These are phyloP conservation scores for Onygenales sp. DNA, from an alignment of 2,329 filamentous ascomycete genomes.

Conservation along the genomic window DNA sequence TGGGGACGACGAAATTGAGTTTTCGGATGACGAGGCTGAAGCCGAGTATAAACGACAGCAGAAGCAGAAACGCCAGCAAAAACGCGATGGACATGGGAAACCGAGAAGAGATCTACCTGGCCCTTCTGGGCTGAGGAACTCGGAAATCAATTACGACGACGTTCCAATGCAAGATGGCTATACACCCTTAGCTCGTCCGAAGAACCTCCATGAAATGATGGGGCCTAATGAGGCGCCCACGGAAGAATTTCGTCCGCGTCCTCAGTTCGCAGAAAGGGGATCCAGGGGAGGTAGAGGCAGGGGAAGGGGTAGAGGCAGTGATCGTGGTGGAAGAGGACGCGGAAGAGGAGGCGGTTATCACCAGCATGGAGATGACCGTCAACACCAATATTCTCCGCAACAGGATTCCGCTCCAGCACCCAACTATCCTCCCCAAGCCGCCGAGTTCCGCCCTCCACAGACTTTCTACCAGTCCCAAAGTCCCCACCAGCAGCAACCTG, in stretches of 20 bases:
- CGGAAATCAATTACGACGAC: conserved; percentile 58
- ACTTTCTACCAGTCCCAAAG: conserved; percentile 17
- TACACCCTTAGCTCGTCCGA: conserved; percentile 59
- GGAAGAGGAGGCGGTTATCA: conserved; percentile 26
- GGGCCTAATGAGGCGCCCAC: conserved; percentile 27
- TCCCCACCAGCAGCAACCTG: conserved; percentile 16
- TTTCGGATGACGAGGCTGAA: conserved; percentile 94
- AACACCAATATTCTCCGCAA: neutral
- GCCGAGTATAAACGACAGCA: conserved; percentile 63
- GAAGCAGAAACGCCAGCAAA: conserved; percentile 56
- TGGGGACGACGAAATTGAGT: conserved; percentile 77
- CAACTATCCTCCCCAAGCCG: neutral
- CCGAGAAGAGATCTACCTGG: conserved; percentile 24
- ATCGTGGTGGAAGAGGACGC: conserved; percentile 17
- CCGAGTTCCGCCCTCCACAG: neutral
- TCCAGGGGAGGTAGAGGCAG: conserved; percentile 41
- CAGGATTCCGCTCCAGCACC: neutral
- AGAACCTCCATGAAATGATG: conserved; percentile 49
- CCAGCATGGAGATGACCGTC: neutral
- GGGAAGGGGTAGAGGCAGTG: conserved; percentile 23
- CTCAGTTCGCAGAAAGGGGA: conserved; percentile 23
- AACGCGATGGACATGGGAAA: conserved; percentile 37
- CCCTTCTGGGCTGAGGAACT: conserved; percentile 29
- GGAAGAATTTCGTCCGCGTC: conserved; percentile 16
- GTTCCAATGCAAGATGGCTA: conserved; percentile 48